phyloP scores from a whole-genome alignment of 306 rosid species.

The Cucurbita pepo region DNA sequence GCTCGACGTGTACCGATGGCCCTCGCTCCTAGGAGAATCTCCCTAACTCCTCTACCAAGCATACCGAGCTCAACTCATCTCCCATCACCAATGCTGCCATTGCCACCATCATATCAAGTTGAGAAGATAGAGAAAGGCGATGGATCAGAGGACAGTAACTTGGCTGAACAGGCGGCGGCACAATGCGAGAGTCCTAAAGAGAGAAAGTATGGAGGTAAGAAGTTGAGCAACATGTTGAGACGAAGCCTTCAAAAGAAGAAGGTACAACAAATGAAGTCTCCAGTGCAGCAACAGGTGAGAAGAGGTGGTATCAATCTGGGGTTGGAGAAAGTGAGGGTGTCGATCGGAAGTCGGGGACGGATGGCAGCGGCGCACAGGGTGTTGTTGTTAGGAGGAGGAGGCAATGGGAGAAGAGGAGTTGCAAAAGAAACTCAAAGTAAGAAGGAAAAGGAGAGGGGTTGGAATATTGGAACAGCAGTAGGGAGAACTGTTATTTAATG shows the following conservation, averaged over 20 bases:
- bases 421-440: slow-evolving; percentile 50
- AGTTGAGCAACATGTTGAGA: slow-evolving; percentile 51
- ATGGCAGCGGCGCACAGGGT: slow-evolving; percentile 37
- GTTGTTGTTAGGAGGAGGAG: slow-evolving; percentile 6
- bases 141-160: slow-evolving; percentile 25
- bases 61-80: slow-evolving; percentile 29
- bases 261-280: slow-evolving; percentile 36
- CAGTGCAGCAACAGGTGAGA: slow-evolving; percentile 54
- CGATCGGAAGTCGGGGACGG: slow-evolving; percentile 76
- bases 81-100: slow-evolving; percentile 26
- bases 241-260: slow-evolving; percentile 56
- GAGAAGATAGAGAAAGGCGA: slow-evolving; percentile 33
- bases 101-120: slow-evolving; percentile 23
- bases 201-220: slow-evolving; percentile 40
- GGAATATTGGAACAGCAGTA: slow-evolving; percentile 40
- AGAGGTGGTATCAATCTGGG: slow-evolving; percentile 73
- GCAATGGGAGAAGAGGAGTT: slow-evolving; percentile 39
- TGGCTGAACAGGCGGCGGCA: slow-evolving; percentile 31
- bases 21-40: slow-evolving; percentile 58
- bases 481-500: slow-evolving; percentile 20
- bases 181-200: slow-evolving; percentile 59
- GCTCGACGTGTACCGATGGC: slow-evolving; percentile 31
- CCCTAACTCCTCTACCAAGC: slow-evolving; percentile 70
- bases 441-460: slow-evolving; percentile 89
- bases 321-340: slow-evolving; percentile 71